Evolutionary conservation across 108 stramenopile species (phyloP).

Genomic region (Schizochytrium sp.): DNA sequence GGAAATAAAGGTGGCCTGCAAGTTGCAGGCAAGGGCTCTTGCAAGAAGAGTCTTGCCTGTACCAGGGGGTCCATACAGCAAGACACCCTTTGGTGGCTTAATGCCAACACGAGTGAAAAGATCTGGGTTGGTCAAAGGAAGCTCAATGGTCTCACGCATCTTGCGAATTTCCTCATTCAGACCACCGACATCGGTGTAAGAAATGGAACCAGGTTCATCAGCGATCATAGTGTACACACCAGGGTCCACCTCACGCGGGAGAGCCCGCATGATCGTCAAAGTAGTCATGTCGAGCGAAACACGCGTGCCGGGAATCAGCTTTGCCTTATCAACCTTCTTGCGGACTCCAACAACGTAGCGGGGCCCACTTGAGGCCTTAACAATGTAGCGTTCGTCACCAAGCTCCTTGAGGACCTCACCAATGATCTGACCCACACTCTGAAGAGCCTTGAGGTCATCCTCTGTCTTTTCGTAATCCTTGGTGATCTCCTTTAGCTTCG

Average conservation of each 20-base stretch:
- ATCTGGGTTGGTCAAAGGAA: constrained; percentile 98
- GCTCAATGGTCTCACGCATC: constrained; percentile 96
- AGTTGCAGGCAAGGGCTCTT: constrained; percentile 94
- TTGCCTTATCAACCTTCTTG: constrained; percentile 83
- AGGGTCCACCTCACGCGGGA: constrained; percentile 98
- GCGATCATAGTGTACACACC: constrained; percentile 99
- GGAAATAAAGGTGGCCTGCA: constrained; percentile 95
- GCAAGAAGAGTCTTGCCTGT: constrained; percentile 94
- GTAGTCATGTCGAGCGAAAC: constrained; percentile 99
- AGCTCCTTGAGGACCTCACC: constrained; percentile 96
- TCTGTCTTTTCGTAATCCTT: constrained; percentile 95
- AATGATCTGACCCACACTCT: constrained; percentile 95
- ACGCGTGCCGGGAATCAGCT: constrained; percentile 93
- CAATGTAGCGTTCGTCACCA: constrained; percentile 95
- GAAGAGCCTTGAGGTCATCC: constrained; percentile 89
- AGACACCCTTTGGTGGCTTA: constrained; percentile 91
- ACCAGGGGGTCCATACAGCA: constrained; percentile 92
- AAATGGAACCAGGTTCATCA: constrained; percentile 88
- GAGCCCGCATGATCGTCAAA: constrained; percentile 96
- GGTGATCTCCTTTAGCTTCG: constrained; percentile 85
- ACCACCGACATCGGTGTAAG: constrained; percentile 95
- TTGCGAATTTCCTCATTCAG: constrained; percentile 96
- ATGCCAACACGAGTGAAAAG: constrained; percentile 97
- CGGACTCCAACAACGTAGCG: constrained; percentile 97
- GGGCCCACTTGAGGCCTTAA: constrained; percentile 95